Evolutionary conservation across 139 green algal genomes (phyloP).

Genomic region (Haematococcus sp.): DNA sequence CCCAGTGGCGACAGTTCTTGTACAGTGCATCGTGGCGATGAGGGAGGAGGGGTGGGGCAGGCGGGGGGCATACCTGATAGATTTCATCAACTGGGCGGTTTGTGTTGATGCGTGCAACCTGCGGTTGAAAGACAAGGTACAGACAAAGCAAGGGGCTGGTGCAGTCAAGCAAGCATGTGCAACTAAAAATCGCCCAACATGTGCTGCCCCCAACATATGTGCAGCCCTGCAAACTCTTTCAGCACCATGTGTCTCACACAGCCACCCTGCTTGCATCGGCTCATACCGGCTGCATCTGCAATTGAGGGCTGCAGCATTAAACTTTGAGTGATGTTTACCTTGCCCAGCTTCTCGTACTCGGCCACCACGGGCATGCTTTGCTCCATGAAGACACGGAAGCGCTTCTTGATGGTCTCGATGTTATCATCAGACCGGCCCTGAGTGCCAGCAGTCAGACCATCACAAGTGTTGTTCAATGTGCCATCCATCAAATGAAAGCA

Average conservation of each 20-base stretch:
- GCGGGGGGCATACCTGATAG: neutral
- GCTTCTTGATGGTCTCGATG: slow-evolving; percentile 90
- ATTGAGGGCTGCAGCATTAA: neutral
- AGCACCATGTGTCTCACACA: neutral
- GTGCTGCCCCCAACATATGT: no score
- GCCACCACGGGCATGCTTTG: slow-evolving; percentile 81
- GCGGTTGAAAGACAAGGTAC: neutral
- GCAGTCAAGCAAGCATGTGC: neutral
- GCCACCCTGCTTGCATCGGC: neutral
- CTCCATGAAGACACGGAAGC: slow-evolving; percentile 87
- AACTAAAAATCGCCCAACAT: no score
- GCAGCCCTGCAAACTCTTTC: neutral
- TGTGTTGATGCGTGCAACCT: slow-evolving; percentile 22
- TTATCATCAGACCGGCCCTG: slow-evolving; percentile 91
- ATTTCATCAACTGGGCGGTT: slow-evolving; percentile 15
- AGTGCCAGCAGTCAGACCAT: no score
- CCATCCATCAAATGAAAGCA: neutral
- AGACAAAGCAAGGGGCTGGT: neutral
- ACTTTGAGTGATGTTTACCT: slow-evolving; percentile 24
- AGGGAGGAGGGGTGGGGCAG: no score
- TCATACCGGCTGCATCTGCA: neutral
- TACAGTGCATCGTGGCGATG: no score
- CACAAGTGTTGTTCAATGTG: neutral
- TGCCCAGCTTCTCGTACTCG: slow-evolving; percentile 72
- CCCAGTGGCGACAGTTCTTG: no score